Percentiles rank a stretch among this genome's conserved stretches.
These are phyloP conservation scores for Stemphylium beticola DNA, from an alignment of 2,329 filamentous ascomycete genomes.

Conservation along the genomic window DNA sequence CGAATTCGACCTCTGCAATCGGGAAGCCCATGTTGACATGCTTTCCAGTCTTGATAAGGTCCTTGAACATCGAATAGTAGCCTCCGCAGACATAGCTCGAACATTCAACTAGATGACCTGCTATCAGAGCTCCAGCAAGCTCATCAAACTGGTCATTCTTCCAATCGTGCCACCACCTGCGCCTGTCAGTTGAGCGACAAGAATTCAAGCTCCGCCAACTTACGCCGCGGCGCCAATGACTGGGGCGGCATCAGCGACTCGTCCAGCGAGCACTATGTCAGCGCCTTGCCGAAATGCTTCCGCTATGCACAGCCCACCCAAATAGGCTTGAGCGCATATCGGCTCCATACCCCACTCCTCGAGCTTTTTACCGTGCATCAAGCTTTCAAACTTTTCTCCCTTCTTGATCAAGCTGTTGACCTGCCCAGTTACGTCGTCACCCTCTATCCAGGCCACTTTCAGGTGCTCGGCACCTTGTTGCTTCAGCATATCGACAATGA, in stretches of 20 bases:
- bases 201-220: slow-evolving; percentile 23
- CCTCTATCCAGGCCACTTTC: slow-evolving; percentile 31
- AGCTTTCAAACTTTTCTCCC: slow-evolving; percentile 48
- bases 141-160: slow-evolving; percentile 39
- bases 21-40: slow-evolving; percentile 45
- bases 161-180: slow-evolving; percentile 62
- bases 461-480: slow-evolving; percentile 19
- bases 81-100: slow-evolving; percentile 40
- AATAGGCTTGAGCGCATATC: slow-evolving; percentile 19
- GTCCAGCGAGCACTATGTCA: slow-evolving; percentile 42
- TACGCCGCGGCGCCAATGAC: slow-evolving; percentile 57
- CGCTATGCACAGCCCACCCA: slow-evolving; percentile 30
- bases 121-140: slow-evolving; percentile 46
- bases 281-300: slow-evolving; percentile 35
- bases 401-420: slow-evolving; percentile 44
- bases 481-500: slow-evolving; percentile 17
- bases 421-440: slow-evolving; percentile 35
- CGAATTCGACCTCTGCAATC: slow-evolving; percentile 27
- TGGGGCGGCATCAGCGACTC: slow-evolving; percentile 35
- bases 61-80: slow-evolving; percentile 50
- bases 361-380: slow-evolving; percentile 47
- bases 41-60: slow-evolving; percentile 40
- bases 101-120: slow-evolving; percentile 52
- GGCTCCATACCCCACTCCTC: slow-evolving; percentile 43
- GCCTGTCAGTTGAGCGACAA: slow-evolving; percentile 32